These are phyloP conservation scores for Podospora sp. DNA, from an alignment of 495 filamentous ascomycete species.

Conservation along the genomic window DNA sequence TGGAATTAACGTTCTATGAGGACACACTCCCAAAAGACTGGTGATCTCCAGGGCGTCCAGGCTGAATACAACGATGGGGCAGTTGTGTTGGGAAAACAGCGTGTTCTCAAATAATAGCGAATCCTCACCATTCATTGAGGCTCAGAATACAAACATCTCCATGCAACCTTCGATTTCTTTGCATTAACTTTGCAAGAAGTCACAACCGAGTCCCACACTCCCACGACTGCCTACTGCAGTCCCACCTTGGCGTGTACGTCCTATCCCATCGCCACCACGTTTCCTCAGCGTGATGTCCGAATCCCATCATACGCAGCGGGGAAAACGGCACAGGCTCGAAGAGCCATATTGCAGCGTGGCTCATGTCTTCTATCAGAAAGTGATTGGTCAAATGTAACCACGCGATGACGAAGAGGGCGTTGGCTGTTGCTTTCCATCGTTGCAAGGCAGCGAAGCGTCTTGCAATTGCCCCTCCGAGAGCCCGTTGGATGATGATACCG, in stretches of 20 bases:
- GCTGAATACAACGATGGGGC: no score
- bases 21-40: no score
- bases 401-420: constrained; percentile 52
- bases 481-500: constrained; percentile 56
- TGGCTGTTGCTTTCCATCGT: constrained; percentile 49
- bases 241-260: constrained; percentile 49
- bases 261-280: constrained; percentile 61
- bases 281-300: constrained; percentile 52
- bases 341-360: constrained; percentile 62
- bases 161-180: no score
- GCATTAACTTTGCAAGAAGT: neutral
- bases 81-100: no score
- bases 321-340: constrained; percentile 73
- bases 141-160: no score
- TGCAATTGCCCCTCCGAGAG: constrained; percentile 1
- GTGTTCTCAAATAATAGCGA: neutral
- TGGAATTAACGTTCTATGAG: no score
- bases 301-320: constrained; percentile 54
- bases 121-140: neutral
- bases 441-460: constrained; percentile 30
- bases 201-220: constrained; percentile 56
- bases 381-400: constrained; percentile 63
- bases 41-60: no score
- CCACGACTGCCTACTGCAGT: constrained; percentile 63
- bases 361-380: constrained; percentile 63